Evolutionary conservation across 2,329 filamentous ascomycete species (phyloP).

Genomic region (Lomentospora prolificans): DNA sequence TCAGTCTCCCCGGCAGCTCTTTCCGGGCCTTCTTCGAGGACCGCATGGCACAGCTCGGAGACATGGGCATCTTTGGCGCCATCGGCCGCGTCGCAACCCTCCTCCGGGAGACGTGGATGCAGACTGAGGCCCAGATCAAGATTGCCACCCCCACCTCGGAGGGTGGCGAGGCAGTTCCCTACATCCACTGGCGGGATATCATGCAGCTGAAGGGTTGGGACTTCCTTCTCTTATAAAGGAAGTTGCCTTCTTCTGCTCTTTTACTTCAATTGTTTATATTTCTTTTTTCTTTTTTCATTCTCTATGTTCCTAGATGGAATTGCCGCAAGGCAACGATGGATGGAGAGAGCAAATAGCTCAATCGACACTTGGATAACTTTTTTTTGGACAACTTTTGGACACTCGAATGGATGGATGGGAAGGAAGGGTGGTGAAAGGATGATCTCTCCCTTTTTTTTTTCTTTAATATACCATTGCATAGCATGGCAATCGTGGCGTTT

Average conservation of each 20-base stretch:
- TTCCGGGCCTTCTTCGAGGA: conserved; percentile 75
- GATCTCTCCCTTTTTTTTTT: neutral
- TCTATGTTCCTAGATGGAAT: conserved; percentile 7
- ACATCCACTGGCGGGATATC: conserved; percentile 88
- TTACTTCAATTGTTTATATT: conserved; percentile 4
- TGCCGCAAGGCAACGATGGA: conserved; percentile 8
- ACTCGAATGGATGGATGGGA: neutral
- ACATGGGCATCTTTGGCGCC: conserved; percentile 69
- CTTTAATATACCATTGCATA: conserved; percentile 8
- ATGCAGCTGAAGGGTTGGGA: conserved; percentile 91
- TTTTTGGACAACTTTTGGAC: neutral
- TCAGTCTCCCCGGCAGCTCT: conserved; percentile 59
- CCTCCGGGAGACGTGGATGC: conserved; percentile 75
- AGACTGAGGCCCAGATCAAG: conserved; percentile 47
- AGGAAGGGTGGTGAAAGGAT: neutral
- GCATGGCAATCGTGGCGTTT: conserved; percentile 5
- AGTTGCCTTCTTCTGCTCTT: conserved; percentile 11
- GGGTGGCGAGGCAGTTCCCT: conserved; percentile 37
- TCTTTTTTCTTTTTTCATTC: conserved; percentile 5
- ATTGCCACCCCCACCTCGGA: conserved; percentile 26
- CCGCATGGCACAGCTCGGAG: conserved; percentile 64
- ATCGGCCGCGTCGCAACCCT: conserved; percentile 76
- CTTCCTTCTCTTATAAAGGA: conserved; percentile 70
- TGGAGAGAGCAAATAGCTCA: neutral
- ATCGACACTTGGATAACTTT: conserved; percentile 5